A percentile compares a stretch with the other conserved stretches of the same genome.
phyloP scores from a whole-genome alignment of 2,329 filamentous ascomycete species.

The Biscogniauxia marginata region DNA sequence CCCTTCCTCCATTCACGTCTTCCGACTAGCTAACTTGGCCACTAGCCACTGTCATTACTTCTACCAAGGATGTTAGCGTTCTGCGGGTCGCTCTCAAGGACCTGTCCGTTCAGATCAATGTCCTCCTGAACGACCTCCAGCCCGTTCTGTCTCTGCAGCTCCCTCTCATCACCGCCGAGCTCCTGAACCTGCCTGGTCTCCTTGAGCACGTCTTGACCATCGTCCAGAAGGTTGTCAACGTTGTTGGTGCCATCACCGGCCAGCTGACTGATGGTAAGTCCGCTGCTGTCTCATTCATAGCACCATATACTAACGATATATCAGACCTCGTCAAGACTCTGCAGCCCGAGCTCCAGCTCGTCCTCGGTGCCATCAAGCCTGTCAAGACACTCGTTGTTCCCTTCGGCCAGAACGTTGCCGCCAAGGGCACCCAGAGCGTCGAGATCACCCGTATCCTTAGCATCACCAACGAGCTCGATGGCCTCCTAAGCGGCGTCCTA shows the following conservation, averaged over 20 bases:
- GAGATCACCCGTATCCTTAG: conserved; percentile 21
- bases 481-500: conserved; percentile 16
- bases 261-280: conserved; percentile 20
- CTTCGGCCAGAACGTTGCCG: conserved; percentile 18
- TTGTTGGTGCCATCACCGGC: conserved; percentile 20
- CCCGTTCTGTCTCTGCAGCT: not conserved
- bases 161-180: conserved; percentile 17
- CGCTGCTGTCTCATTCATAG: not conserved
- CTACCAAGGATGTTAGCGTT: conserved; percentile 15
- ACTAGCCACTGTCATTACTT: conserved; percentile 12
- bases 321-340: conserved; percentile 24
- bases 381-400: conserved; percentile 22
- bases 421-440: conserved; percentile 11
- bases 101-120: conserved; percentile 22
- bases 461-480: conserved; percentile 5
- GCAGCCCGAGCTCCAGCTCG: conserved; percentile 29
- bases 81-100: conserved; percentile 24
- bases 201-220: conserved; percentile 22
- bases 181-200: conserved; percentile 22
- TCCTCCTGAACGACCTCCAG: conserved; percentile 15
- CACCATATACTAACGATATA: conserved; percentile 11
- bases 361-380: conserved; percentile 23
- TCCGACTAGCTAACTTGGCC: conserved; percentile 7
- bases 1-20: too few species aligned
- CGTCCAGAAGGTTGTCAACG: conserved; percentile 20